Conservation (phyloP, 768 basidiomycete genomes). For the Hericium coralloides region DNA sequence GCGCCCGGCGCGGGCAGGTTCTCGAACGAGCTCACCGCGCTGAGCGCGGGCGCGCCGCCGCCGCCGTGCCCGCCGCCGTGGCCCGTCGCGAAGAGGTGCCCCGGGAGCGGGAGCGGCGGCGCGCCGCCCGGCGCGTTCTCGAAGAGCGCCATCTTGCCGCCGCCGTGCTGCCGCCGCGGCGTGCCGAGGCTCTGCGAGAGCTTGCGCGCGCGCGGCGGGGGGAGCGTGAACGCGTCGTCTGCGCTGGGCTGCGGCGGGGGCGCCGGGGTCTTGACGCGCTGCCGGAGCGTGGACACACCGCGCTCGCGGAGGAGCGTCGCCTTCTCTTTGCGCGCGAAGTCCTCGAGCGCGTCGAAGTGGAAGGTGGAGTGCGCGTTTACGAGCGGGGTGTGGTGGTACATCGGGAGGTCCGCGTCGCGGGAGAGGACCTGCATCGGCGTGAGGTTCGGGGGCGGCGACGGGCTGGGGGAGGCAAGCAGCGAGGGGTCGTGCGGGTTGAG, state of each 20-base stretch:
- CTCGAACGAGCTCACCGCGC: conserved; percentile 32
- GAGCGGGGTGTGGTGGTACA: conserved; percentile 50
- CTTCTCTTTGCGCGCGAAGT: conserved; percentile 66
- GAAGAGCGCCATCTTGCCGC: conserved; percentile 87
- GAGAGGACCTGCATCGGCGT: background rate
- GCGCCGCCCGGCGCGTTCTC: conserved; percentile 48
- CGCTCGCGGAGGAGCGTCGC: conserved; percentile 37
- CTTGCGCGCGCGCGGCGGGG: conserved; percentile 67
- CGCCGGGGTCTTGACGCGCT: background rate
- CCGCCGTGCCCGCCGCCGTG: background rate
- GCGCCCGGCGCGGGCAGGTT: conserved; percentile 20
- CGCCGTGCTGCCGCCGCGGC: conserved; percentile 47
- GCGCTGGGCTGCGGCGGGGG: background rate
- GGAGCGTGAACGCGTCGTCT: conserved; percentile 13
- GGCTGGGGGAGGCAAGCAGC: conserved; percentile 24
- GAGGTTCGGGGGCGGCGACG: background rate
- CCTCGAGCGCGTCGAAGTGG: conserved; percentile 71
- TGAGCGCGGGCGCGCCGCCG: conserved; percentile 21
- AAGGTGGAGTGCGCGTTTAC: conserved; percentile 41
- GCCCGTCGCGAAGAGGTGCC: conserved; percentile 13
- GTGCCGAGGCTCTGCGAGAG: conserved; percentile 73
- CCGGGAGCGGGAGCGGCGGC: conserved; percentile 29
- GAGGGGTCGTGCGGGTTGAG: conserved; percentile 34
- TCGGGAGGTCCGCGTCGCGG: conserved; percentile 43
- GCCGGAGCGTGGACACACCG: conserved; percentile 4